Evolutionary conservation across 345 rosid species (phyloP), one percentile per base, ranked within the genome.

Genomic region (Aquilaria sinensis): DNA sequence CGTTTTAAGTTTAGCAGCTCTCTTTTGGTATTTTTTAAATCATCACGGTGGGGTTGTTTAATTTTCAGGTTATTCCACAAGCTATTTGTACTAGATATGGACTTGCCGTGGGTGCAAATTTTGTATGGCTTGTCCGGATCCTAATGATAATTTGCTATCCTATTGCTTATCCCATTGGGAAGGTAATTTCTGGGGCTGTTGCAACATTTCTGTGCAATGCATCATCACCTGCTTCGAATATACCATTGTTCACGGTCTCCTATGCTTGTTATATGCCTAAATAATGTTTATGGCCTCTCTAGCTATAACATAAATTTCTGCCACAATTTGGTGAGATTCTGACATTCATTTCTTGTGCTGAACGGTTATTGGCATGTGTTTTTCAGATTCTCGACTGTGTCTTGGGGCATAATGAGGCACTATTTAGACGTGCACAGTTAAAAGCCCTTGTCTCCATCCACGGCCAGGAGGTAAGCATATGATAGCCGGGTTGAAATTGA

Each of bases 381-480:
- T 67, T 67, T 53, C 82, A 94, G 99, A 51, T 94, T 63, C 77
- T 94, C 61, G 99, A 94, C 72, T 83, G 80, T 70, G 89, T 85
- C n/a, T 51, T 90, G 74, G 99, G 99, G 43, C 99, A 94, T 72
- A 83, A 86, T 55, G 95, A 94, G 34, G 91, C 89, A 33, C 66
- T 93, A 51, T 93, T 93, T 74, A 79, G 98, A 79, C 86, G 98
- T 53, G 92, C 99, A 59, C 99, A 93, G 80, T 77, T 93, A 60
- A 93, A 93, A 76, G 99, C 86, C 74, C 90, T 94, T 60, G 99
- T 94, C 62, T 82, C 96, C 31, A 90, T 94, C 80, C 98, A 89
- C 47, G 13, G 96, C 79, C 77, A 82, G 72, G 97, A 90, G 97
- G 98, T 93, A 80, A 60, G 54, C 16, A 23, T 23, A 23, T 23